These are phyloP conservation scores for Cercospora sp. DNA, from an alignment of 2,329 filamentous ascomycete species.

Conservation along the genomic window DNA sequence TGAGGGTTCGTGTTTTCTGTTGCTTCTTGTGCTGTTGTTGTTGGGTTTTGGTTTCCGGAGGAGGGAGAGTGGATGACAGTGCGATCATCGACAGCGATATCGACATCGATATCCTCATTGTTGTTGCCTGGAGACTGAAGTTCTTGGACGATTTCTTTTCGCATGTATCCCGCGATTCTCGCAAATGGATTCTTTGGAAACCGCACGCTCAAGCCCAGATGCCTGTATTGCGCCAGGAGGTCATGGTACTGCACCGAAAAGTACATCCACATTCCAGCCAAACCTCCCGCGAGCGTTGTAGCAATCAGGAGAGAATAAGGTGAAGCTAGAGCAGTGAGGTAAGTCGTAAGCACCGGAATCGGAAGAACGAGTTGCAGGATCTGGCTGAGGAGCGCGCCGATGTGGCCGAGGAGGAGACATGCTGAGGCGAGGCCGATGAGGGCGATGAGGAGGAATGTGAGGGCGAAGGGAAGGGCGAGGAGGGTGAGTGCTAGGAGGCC, in stretches of 20 bases:
- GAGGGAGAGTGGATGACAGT: not conserved
- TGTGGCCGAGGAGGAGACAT: conserved; percentile 3
- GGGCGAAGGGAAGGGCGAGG: not conserved
- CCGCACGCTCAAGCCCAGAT: not conserved
- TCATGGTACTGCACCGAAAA: too few relatives aligned
- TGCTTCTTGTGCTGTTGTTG: not conserved
- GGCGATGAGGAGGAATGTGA: conserved; percentile 5
- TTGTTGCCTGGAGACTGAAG: not conserved
- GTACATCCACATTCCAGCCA: not conserved
- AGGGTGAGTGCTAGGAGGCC: not conserved
- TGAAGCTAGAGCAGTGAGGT: not conserved
- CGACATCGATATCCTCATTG: not conserved
- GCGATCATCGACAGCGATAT: not conserved
- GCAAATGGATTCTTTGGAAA: not conserved
- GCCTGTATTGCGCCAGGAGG: too few relatives aligned
- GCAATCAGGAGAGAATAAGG: not conserved
- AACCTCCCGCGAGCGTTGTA: not conserved
- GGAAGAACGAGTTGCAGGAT: not conserved
- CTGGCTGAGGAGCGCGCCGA: not conserved
- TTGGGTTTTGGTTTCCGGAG: too few relatives aligned
- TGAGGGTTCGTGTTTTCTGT: not conserved
- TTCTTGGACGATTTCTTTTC: not conserved
- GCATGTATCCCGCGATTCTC: not conserved
- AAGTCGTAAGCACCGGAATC: not conserved
- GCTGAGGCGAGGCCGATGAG: not conserved